Conservation (phyloP, 73 alveolate species). For the Stentor coeruleus region DNA sequence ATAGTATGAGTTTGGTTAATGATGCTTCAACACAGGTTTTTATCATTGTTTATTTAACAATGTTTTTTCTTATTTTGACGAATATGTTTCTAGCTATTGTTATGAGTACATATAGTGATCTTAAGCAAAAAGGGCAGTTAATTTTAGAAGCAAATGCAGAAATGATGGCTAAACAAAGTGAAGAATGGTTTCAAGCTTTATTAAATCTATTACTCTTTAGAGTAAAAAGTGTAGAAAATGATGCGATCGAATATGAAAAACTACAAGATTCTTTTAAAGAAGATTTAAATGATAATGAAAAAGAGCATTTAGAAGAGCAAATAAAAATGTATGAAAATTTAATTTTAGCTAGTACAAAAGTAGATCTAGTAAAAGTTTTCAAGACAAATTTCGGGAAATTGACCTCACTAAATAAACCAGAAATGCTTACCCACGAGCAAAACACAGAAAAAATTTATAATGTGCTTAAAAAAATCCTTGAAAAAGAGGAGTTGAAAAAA, state of each 20-base stretch:
- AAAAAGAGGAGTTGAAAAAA: no score
- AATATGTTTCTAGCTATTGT: conserved; percentile 55
- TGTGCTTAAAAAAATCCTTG: no score
- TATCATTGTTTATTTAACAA: conserved; percentile 29
- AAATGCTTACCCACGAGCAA: no score
- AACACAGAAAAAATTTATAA: no score
- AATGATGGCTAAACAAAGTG: conserved; percentile 43
- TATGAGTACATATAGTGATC: conserved; percentile 45
- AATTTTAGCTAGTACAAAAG: conserved; percentile 5
- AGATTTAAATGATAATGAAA: background rate
- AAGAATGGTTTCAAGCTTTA: conserved; percentile 17
- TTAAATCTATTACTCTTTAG: conserved; percentile 5
- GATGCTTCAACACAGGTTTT: no score
- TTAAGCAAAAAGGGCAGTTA: conserved; percentile 36
- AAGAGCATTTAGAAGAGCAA: background rate
- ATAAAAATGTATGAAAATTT: background rate
- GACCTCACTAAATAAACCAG: background rate
- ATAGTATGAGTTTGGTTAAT: background rate
- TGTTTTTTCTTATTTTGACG: conserved; percentile 32
- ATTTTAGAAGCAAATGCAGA: conserved; percentile 57
- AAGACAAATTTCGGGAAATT: conserved; percentile 33
- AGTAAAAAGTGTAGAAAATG: background rate
- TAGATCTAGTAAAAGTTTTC: conserved; percentile 25
- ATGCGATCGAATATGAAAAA: background rate
- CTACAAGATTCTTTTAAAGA: background rate